Evolutionary conservation across 345 rosid species (phyloP).

Genomic region (Raphanus raphanistrum): DNA sequence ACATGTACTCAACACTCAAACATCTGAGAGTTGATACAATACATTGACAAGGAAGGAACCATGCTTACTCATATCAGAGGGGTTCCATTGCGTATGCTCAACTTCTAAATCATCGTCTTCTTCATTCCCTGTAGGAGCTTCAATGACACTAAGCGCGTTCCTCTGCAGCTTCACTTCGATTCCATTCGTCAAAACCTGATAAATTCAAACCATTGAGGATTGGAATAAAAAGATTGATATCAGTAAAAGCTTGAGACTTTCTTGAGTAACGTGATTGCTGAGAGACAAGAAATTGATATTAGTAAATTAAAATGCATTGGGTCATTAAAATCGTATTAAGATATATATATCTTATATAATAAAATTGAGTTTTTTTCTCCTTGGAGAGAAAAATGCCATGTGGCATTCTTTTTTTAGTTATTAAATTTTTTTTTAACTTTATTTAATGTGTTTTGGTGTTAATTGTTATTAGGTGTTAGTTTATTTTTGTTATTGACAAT

Average conservation of each 20-base stretch:
- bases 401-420: too few relatives aligned
- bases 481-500: too few relatives aligned
- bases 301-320: conserved; percentile 23
- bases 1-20: too few relatives aligned
- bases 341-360: background rate
- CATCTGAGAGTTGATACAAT: too few relatives aligned
- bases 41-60: background rate
- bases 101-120: conserved; percentile 77
- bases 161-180: conserved; percentile 96
- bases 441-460: too few relatives aligned
- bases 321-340: conserved; percentile 19
- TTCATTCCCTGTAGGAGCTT: conserved; percentile 96
- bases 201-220: conserved; percentile 1
- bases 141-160: conserved; percentile 96
- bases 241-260: too few relatives aligned
- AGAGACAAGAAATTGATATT: conserved; percentile 35
- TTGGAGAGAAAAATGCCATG: too few relatives aligned
- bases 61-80: conserved; percentile 74
- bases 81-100: conserved; percentile 65
- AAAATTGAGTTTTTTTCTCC: too few relatives aligned
- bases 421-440: too few relatives aligned
- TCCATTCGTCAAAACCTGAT: conserved; percentile 93
- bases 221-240: background rate
- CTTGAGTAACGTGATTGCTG: conserved; percentile 25
- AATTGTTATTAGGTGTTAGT: too few relatives aligned